Evolutionary conservation across 1,139 yeast species (phyloP), one percentile per base, ranked within the genome.

Genomic region (Yamadazyma triangularis): DNA sequence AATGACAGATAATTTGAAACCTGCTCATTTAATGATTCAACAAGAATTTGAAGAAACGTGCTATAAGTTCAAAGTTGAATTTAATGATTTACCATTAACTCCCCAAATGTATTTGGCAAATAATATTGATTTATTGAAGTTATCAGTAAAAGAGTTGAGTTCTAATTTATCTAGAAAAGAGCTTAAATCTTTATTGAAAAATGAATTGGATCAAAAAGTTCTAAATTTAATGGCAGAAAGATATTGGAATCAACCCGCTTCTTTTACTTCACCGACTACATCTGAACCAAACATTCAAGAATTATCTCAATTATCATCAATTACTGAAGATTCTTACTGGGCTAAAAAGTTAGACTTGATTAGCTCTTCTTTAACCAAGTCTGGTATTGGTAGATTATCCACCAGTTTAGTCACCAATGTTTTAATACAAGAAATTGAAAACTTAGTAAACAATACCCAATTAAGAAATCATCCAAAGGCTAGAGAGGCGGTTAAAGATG

Each of bases 101-200:
- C 95, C 97, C 9, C 93, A 88, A 47, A 86, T 94, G 41, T 91
- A 91, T 52, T 70, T 93, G 45, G 95, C 97, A 12, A 91, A 86
- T 47, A 87, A 93, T 34, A 77, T 91, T 27, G 98, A 93, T 57
- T 66, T 85, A 30, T 70, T 93, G 50, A 93, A 93, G 56, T 70
- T 85, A 30, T 83, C 91, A 0, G 81, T 93, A 35, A 89, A 91
- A 53, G 96, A 89, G 40, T 73, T 93, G 42, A 81, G 93, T 45
- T 81, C 79, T 39, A 74, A 75, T 37, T 87, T 91, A 47, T 88
- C 95, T 3, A 74, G 96, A 40, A 77, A 77, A 27, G 96, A 91
- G 50, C 70, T 93, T 40, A 77, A 79, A 47, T 76, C 88, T 2
- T 69, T 93, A 30, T 65, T 93, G 25, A 82, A 87, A 53, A 79